Conservation (phyloP, 192 early-diverging fungal species). For the Oehlia diaphana region DNA sequence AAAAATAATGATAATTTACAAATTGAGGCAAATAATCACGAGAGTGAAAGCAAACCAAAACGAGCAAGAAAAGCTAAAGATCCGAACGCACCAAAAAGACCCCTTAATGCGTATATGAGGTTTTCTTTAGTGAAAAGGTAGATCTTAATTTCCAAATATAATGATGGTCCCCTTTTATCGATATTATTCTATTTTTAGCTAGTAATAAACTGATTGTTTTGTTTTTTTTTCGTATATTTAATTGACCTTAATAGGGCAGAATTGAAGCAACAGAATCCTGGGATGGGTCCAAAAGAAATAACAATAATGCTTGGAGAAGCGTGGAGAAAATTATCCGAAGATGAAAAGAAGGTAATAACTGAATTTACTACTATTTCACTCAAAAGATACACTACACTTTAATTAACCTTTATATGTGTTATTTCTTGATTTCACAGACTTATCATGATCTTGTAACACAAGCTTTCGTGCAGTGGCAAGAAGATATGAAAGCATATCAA, state of each 20-base stretch:
- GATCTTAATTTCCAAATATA: not conserved
- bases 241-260: constrained; percentile 31
- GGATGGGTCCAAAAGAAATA: constrained; percentile 41
- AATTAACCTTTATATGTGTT: no score
- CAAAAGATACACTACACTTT: not conserved
- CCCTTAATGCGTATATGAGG: constrained; percentile 42
- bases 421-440: not conserved
- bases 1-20: constrained; percentile 7
- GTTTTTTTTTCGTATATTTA: not conserved
- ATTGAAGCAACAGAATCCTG: constrained; percentile 43
- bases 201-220: not conserved
- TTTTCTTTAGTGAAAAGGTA: constrained; percentile 44
- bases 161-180: not conserved
- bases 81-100: constrained; percentile 45
- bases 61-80: constrained; percentile 33
- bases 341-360: constrained; percentile 35
- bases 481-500: not conserved
- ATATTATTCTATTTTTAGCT: not conserved
- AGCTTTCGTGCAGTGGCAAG: not conserved
- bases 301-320: constrained; percentile 44
- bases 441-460: not conserved
- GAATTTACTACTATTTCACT: not conserved
- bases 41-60: constrained; percentile 8
- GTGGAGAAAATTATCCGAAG: constrained; percentile 42
- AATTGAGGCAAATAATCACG: not conserved